Base-by-base conservation (phyloP, 129 eudicot species). In the Dittrichia graveolens region DNA sequence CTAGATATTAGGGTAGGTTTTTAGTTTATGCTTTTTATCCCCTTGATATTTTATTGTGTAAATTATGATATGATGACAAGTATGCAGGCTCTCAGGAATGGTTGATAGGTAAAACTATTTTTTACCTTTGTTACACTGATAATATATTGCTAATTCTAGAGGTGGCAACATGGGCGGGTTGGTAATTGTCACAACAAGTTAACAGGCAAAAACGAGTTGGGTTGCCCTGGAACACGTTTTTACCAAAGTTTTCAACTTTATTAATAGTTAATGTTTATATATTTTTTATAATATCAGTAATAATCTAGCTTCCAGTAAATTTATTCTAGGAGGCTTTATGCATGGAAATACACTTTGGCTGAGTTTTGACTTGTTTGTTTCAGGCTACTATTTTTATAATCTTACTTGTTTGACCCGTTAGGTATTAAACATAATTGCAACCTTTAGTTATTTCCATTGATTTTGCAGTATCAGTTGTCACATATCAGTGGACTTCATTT, bases 51-150 rank as follows among this genome's bases (percentile, higher is more conserved):
- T 24, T 54, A 18, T 40, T 69, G 42, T 56, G 44, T 38, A 57
- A 19, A 44, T 24, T 40, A 41, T 35, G 39, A 55, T 54, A 40
- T 71, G 65, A 55, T 71, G 52, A 71, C 65, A 71, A 55, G 50
- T 18, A 55, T 71, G 40, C 65, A 71, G 73, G 67, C 56, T 50
- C 35, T 57, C 44, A 45, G 19, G 16, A 58, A 57, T 57, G 56
- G 39, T 72, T 10, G 24, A 58, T 57, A 15, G 57, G 76, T 43
- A 43, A 71, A 38, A 18, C 54, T 71, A 43, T 19, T 45, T 16
- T 71, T 71, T 71, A 42, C 12, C 45, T n/a, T 56, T 19, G 10
- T 15, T 12, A 66, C 57, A 13, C 8, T 58, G 58, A 67, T 43
- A 47, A 47, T 46, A 13, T 48, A 31, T 31, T 9, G 16, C 31